Evolutionary conservation across 345 rosid genomes (phyloP).

Genomic region (Eucalyptus regnans): DNA sequence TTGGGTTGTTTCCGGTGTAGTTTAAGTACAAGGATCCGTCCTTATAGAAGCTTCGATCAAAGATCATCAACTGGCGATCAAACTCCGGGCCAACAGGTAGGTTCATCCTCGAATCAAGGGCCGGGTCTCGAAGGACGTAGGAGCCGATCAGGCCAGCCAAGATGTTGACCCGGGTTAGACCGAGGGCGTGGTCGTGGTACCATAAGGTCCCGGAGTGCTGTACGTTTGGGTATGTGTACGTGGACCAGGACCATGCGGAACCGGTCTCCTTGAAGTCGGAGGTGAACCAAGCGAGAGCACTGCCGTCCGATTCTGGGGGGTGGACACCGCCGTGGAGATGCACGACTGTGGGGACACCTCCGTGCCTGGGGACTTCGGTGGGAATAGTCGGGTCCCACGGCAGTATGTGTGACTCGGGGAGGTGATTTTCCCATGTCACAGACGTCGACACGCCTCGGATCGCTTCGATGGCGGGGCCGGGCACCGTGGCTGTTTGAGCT

Average conservation of each 20-base stretch:
- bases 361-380: not conserved
- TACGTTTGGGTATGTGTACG: not conserved
- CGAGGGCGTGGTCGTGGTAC: constrained; percentile 11
- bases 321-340: constrained; percentile 6
- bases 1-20: constrained; percentile 1
- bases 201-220: constrained; percentile 3
- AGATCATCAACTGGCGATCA: constrained; percentile 1
- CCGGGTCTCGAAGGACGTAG: not conserved
- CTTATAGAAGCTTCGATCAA: constrained; percentile 2
- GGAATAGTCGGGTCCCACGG: constrained; percentile 8
- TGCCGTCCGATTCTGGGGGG: not conserved
- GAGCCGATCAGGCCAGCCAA: constrained; percentile 3
- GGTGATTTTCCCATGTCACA: constrained; percentile 3
- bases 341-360: constrained; percentile 10
- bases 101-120: not conserved
- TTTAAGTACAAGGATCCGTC: constrained; percentile 9
- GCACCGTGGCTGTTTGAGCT: not conserved
- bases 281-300: constrained; percentile 7
- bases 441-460: not conserved
- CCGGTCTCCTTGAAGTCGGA: not conserved
- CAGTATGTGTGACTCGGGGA: constrained; percentile 3
- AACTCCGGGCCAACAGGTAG: not conserved
- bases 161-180: constrained; percentile 8
- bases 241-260: not conserved
- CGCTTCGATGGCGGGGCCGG: constrained; percentile 7